These are phyloP conservation scores for Mortierella polycephala DNA, from an alignment of 371 early-diverging fungal genomes.

Conservation along the genomic window DNA sequence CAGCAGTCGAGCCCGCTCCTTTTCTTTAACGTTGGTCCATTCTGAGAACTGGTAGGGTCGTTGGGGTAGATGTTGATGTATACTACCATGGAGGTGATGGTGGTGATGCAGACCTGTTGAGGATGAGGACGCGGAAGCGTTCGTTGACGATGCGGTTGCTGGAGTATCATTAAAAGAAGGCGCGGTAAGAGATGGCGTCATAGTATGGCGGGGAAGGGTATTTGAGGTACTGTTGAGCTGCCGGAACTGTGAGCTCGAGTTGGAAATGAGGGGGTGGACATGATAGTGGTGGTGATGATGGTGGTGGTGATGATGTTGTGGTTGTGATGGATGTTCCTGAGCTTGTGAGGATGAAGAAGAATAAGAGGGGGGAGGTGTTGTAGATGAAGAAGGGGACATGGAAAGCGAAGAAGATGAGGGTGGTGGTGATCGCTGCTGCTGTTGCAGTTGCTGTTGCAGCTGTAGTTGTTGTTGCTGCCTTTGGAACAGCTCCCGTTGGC, in stretches of 20 bases:
- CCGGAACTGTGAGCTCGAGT: constrained; percentile 1
- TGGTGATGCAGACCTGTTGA: constrained; percentile 13
- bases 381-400: background rate
- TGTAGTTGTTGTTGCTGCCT: constrained; percentile 15
- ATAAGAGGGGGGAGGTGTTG: background rate
- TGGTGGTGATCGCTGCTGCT: background rate
- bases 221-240: constrained; percentile 1
- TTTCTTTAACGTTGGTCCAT: constrained; percentile 49
- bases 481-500: constrained; percentile 28
- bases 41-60: constrained; percentile 43
- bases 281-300: constrained; percentile 41
- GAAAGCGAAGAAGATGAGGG: constrained; percentile 6
- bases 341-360: constrained; percentile 2
- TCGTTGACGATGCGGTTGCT: background rate
- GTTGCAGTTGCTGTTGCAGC: constrained; percentile 18
- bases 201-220: background rate
- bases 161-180: background rate
- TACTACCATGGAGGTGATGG: constrained; percentile 8
- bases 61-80: constrained; percentile 28
- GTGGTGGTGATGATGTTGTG: constrained; percentile 29
- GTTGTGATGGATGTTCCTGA: constrained; percentile 1
- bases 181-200: background rate
- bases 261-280: constrained; percentile 8
- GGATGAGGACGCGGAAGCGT: background rate
- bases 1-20: constrained; percentile 36